Percentiles rank a stretch among this genome's conserved stretches.
Evolutionary conservation across 768 basidiomycete species (phyloP).

Genomic region (Gloeophyllum trabeum): DNA sequence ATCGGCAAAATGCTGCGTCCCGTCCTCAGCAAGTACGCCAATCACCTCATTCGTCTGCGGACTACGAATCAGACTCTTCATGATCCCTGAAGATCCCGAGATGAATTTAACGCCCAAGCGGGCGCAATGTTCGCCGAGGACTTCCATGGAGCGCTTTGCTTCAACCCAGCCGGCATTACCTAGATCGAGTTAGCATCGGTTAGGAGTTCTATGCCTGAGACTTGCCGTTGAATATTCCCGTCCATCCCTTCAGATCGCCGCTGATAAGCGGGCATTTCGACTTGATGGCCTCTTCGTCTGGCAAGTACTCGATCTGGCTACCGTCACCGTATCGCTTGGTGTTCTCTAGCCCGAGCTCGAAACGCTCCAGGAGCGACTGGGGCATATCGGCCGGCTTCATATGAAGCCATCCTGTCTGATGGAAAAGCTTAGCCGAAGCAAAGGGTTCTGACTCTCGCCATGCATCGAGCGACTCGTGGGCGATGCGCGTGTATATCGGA

Average conservation of each 20-base stretch:
- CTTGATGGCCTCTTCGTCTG: not conserved
- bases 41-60: not conserved
- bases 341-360: not conserved
- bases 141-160: not conserved
- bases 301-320: not conserved
- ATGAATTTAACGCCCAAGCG: not conserved
- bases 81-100: not conserved
- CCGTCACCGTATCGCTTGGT: not conserved
- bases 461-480: constrained; percentile 21
- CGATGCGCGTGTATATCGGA: constrained; percentile 16
- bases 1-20: not conserved
- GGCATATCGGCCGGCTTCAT: not conserved
- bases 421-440: not conserved
- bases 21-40: not conserved
- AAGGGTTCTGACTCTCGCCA: constrained; percentile 13
- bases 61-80: not conserved
- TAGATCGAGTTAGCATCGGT: no score
- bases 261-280: not conserved
- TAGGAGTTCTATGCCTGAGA: no score
- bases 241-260: constrained; percentile 1
- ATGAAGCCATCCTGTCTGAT: not conserved
- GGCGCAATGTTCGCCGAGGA: not conserved
- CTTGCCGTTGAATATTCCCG: not conserved
- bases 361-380: not conserved
- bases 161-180: not conserved